These are phyloP conservation scores for Venturia pyrina DNA, from an alignment of 2,329 filamentous ascomycete genomes.

Conservation along the genomic window DNA sequence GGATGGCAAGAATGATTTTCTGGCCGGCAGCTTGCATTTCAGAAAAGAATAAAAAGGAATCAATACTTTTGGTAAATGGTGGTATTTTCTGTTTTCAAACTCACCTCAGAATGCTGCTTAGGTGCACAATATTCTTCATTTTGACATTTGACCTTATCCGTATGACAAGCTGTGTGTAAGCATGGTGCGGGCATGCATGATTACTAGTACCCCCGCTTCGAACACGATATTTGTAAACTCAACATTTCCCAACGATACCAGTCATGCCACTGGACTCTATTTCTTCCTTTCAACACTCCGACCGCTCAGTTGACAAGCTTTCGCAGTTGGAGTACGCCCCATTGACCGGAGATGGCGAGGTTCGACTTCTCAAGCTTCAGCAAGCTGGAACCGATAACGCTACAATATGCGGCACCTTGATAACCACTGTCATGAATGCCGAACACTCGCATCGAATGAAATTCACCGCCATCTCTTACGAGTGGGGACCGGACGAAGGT, in stretches of 20 bases:
- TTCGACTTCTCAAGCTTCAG: not conserved
- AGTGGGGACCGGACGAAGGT: not conserved
- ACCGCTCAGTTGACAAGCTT: not conserved
- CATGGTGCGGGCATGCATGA: not conserved
- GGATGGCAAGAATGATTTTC: not conserved
- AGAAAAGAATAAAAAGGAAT: not conserved
- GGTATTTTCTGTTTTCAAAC: not conserved
- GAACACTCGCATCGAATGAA: not conserved
- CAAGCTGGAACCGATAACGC: not conserved
- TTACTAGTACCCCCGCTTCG: not conserved
- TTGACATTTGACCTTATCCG: not conserved
- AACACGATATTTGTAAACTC: not conserved
- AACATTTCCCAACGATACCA: not conserved
- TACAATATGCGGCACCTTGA: not conserved
- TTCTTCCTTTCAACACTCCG: not conserved
- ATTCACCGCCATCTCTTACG: conserved; percentile 3
- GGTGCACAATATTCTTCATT: not conserved
- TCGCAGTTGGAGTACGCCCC: not conserved
- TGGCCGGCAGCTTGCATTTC: not conserved
- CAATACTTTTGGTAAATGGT: not conserved
- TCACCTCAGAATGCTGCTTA: not conserved
- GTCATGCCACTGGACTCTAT: not conserved
- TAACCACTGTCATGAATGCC: not conserved
- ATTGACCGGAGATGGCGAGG: not conserved
- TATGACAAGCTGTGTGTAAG: not conserved